Conservation (phyloP, 78 protist genomes). For the Dictyostelium purpureum region DNA sequence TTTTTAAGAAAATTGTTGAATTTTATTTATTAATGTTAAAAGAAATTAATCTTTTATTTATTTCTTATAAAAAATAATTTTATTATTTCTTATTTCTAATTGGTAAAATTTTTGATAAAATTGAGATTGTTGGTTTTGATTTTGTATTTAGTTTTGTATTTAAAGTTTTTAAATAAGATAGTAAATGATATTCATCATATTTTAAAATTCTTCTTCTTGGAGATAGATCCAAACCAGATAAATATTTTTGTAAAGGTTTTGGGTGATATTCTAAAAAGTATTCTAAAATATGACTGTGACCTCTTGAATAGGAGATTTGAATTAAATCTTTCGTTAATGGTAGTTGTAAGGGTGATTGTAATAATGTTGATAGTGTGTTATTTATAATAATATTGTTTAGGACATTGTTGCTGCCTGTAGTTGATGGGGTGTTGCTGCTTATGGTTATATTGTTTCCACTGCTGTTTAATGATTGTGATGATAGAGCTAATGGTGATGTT, state of each 20-base stretch:
- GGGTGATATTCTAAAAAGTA: neutral
- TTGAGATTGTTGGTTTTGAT: neutral
- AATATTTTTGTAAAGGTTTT: neutral
- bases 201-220: neutral
- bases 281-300: constrained; percentile 8
- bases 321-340: neutral
- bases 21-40: too few relatives aligned
- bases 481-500: neutral
- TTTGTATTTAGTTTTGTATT: neutral
- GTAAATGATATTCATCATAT: neutral
- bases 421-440: too few relatives aligned
- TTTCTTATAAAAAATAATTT: too few relatives aligned
- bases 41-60: too few relatives aligned
- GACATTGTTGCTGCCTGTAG: too few relatives aligned
- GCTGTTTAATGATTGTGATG: neutral
- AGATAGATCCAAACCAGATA: neutral
- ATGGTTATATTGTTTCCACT: neutral
- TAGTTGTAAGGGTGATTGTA: neutral
- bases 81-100: neutral
- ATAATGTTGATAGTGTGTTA: neutral
- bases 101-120: neutral
- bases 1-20: too few relatives aligned
- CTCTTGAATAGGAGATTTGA: neutral
- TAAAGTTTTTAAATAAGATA: neutral
- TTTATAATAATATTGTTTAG: too few relatives aligned